Base-by-base conservation (phyloP, 257 asterid species). In the Nicotiana obtusifolia region DNA sequence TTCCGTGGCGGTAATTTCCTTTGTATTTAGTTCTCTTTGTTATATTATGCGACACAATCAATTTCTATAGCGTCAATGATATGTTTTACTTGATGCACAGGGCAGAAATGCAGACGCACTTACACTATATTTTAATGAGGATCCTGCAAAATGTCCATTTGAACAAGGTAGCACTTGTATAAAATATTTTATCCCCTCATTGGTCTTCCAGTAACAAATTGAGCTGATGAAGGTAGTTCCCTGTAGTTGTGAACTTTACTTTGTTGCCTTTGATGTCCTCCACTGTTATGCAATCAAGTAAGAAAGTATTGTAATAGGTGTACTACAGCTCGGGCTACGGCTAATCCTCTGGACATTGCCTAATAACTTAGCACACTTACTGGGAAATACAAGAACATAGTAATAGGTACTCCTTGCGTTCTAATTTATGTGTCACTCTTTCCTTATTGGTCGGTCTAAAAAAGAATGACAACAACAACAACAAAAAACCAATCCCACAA, bases 71-170 rank as follows among this genome's bases (percentile, higher is more conserved):
- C 62, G 79, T 65, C 62, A 79, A 65, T 83, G 76, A 78, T 80
- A 35, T 26, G 69, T 24, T 75, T 82, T 60, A 71, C 49, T 81
- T 86, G 83, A 81, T 85, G 57, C 78, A 73, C 92, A 95, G 99
- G 98, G 98, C 67, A 90, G 90, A 85, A 93, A 91, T 71, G 98
- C 99, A 80, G 99, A 95, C 84, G 97, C 95, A 28, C 84, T 93
- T 81, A 93, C 92, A 79, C 89, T 90, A 61, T 95, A 95, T 86
- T 95, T 95, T 64, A 97, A 97, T 19, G 99, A 95, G 90, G 98
- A 93, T 83, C 97, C 98, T 61, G 92, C 89, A 53, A 87, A 89
- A 41, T 92, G 90, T 85, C 97, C 97, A 73, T 95, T 95, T 81
- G 99, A 93, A 88, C 98, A 95, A 93, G 99, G 99, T 95, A 87